Conservation (phyloP, 108 stramenopile genomes). For the Schizochytrium sp. region DNA sequence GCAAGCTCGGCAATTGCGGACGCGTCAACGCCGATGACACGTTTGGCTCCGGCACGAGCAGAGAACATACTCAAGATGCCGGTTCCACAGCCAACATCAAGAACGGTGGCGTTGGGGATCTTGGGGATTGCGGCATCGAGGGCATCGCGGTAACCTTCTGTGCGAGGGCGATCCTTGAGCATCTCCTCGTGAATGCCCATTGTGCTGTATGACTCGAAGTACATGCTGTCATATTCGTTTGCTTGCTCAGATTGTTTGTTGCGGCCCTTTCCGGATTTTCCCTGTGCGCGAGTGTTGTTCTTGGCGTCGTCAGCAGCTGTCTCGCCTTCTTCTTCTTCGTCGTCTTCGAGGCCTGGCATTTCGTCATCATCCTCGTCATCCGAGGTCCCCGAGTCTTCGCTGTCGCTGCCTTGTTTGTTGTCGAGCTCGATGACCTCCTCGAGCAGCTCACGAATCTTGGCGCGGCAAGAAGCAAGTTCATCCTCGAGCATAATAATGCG, state of each 20-base stretch:
- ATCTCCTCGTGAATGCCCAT: conserved; percentile 98
- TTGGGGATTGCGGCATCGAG: conserved; percentile 8
- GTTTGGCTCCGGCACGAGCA: conserved; percentile 74
- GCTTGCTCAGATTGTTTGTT: background rate
- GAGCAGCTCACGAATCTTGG: conserved; percentile 51
- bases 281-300: background rate
- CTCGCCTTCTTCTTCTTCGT: background rate
- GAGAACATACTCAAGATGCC: conserved; percentile 91
- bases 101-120: conserved; percentile 71
- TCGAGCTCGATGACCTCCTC: conserved; percentile 49
- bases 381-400: background rate
- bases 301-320: background rate
- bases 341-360: background rate
- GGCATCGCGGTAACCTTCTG: conserved; percentile 82
- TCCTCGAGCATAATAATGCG: conserved; percentile 57
- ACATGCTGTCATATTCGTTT: conserved; percentile 71
- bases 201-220: conserved; percentile 93
- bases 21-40: conserved; percentile 77
- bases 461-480: conserved; percentile 31
- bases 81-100: conserved; percentile 98
- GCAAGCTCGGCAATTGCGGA: conserved; percentile 74
- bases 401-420: background rate
- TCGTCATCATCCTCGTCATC: conserved; percentile 26
- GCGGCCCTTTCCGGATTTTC: background rate
- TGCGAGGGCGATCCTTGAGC: conserved; percentile 94